phyloP scores from a whole-genome alignment of 1,139 yeast genomes.

The Pichia sp. region DNA sequence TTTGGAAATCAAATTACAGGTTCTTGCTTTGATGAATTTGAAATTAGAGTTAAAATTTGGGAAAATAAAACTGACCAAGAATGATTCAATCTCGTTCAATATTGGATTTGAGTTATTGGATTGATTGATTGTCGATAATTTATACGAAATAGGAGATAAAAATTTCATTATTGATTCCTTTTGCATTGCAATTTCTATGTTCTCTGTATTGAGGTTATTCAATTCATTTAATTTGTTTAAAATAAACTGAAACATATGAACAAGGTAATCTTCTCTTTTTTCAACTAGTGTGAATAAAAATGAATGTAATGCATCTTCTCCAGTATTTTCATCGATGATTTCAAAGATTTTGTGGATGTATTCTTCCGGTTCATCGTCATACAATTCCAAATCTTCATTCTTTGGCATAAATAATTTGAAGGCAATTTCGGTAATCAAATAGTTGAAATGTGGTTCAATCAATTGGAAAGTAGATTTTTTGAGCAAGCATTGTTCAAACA shows the following conservation, averaged over 20 bases:
- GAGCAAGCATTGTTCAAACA: slow-evolving; percentile 62
- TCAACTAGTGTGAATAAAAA: slow-evolving; percentile 58
- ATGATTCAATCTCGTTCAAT: slow-evolving; percentile 56
- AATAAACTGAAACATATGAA: slow-evolving; percentile 58
- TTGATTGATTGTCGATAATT: slow-evolving; percentile 30
- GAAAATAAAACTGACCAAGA: slow-evolving; percentile 54
- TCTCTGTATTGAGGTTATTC: slow-evolving; percentile 30
- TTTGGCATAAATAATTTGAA: slow-evolving; percentile 74
- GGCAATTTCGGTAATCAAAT: slow-evolving; percentile 61
- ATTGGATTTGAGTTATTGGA: slow-evolving; percentile 47
- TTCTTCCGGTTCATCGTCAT: slow-evolving; percentile 87
- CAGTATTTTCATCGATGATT: slow-evolving; percentile 46
- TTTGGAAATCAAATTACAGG: slow-evolving; percentile 69
- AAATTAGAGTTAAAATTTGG: slow-evolving; percentile 62
- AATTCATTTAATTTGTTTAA: slow-evolving; percentile 39
- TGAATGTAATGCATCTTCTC: slow-evolving; percentile 63
- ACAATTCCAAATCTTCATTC: slow-evolving; percentile 61
- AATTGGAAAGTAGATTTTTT: slow-evolving; percentile 64
- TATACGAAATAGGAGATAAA: slow-evolving; percentile 62
- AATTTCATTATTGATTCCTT: slow-evolving; percentile 78
- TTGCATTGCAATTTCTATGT: slow-evolving; percentile 54
- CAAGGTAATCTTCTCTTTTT: slow-evolving; percentile 54
- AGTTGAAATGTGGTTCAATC: slow-evolving; percentile 61
- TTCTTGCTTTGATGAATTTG: slow-evolving; percentile 77
- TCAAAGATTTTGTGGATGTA: slow-evolving; percentile 78